These are phyloP conservation scores for Solanum pimpinellifolium DNA, from an alignment of 257 asterid species.

Conservation along the genomic window DNA sequence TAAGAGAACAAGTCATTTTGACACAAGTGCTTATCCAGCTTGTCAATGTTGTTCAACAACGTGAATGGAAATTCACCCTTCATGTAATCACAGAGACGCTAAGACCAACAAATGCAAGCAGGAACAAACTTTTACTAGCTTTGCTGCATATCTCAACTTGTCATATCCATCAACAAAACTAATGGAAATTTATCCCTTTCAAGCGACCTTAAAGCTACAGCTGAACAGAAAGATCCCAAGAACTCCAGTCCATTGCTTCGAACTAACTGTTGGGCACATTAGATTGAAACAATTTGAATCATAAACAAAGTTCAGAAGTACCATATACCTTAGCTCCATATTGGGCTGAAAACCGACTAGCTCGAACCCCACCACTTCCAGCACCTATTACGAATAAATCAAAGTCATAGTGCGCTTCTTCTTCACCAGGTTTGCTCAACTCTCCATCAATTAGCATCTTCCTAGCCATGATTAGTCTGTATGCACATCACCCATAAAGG, in stretches of 20 bases:
- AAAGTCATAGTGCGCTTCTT: conserved; percentile 52
- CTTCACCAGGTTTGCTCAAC: conserved; percentile 28
- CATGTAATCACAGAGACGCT: neutral
- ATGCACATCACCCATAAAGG: conserved; percentile 11
- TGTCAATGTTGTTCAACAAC: neutral
- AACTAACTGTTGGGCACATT: neutral
- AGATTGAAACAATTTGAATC: neutral
- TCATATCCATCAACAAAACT: neutral
- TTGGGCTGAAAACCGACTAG: conserved; percentile 81
- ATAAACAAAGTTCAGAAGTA: neutral
- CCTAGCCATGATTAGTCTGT: conserved; percentile 63
- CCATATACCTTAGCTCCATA: conserved; percentile 76
- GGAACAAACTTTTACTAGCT: neutral
- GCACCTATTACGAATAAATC: conserved; percentile 97
- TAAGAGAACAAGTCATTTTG: neutral
- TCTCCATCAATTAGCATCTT: conserved; percentile 85
- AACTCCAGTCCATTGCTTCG: neutral
- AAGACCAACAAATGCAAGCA: neutral
- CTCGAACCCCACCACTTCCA: conserved; percentile 99
- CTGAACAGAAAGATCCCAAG: neutral
- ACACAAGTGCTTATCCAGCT: neutral
- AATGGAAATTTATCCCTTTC: neutral
- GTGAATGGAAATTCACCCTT: neutral
- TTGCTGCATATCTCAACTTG: neutral
- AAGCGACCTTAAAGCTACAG: neutral